Base-by-base conservation (phyloP, 495 filamentous ascomycete species). In the Aspergillus taichungensis region DNA sequence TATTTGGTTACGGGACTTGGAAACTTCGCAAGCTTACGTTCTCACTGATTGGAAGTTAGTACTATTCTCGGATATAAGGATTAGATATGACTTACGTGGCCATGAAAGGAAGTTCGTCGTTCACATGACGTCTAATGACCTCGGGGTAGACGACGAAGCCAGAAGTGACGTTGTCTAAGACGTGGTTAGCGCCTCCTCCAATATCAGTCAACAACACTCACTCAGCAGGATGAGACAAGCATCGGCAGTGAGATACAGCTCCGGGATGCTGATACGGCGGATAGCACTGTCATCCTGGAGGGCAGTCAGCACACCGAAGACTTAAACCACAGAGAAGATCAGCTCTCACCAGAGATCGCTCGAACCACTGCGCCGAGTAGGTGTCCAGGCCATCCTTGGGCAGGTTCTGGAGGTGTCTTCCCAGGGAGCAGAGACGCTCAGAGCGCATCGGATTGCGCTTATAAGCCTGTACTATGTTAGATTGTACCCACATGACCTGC, bases 381-480 rank as follows among this genome's bases (percentile, higher is more conserved):
- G 91, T 97, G 57, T 87, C 79, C 29, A 82, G 64, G 45, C 79
- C 80, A 54, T 85, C 77, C 52, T 79, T 78, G 37, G 79, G 77
- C 33, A 85, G 69, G 55, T 81, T 84, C 59, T 69, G 62, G 40
- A 72, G 65, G 55, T 72, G 71, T 85, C 87, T 80, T 31, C 84
- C 84, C 8, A 98, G 78, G 13, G 76, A 76, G 64, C 77, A 87
- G 46, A 95, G 78, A 50, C 90, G 77, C 68, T 98, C 92, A 34
- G 74, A 85, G 34, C 90, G 82, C 86, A 94, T 94, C 11, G 85
- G 85, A 65, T 94, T 94, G 39, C 84, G 74, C 71, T 95, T 96
- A 69, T 92, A 97, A 7, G 88, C 88, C 86, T 72, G 33, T 18
- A 43, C 28, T 45, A 42, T 7, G 63, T 67, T 56, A 59, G 47